Evolutionary conservation across 306 rosid genomes (phyloP).

Genomic region (Prunus mume): DNA sequence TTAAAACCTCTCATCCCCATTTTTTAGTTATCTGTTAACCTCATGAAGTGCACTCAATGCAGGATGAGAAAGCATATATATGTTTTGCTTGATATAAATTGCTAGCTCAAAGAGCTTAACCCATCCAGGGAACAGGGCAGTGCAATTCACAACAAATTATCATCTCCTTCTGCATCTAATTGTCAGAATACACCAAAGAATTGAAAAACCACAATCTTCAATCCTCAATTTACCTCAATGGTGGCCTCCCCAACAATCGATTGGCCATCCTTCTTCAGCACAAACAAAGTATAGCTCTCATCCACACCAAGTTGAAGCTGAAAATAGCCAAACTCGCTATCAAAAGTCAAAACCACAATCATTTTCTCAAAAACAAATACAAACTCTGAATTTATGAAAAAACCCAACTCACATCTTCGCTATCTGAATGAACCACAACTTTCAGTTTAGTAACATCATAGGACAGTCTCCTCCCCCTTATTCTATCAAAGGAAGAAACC

Average conservation of each 20-base stretch:
- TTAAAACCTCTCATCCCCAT: not conserved
- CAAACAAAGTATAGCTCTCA: constrained; percentile 74
- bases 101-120: not conserved
- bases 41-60: not conserved
- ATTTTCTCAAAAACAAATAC: not conserved
- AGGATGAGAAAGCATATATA: not conserved
- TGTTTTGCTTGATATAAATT: not conserved
- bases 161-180: not conserved
- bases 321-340: not conserved
- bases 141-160: not conserved
- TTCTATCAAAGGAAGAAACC: constrained; percentile 28
- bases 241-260: constrained; percentile 52
- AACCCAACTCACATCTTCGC: constrained; percentile 49
- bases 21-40: not conserved
- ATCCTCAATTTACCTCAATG: constrained; percentile 55
- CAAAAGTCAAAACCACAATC: constrained; percentile 27
- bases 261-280: constrained; percentile 46
- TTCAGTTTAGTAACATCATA: constrained; percentile 53
- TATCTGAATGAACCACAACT: constrained; percentile 47
- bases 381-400: not conserved
- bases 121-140: not conserved
- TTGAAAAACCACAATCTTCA: constrained; percentile 1
- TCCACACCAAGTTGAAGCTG: constrained; percentile 96
- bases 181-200: not conserved
- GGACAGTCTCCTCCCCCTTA: constrained; percentile 27